These are phyloP conservation scores for Tolypocladium sp. DNA, from an alignment of 2,329 filamentous ascomycete species.

Conservation along the genomic window DNA sequence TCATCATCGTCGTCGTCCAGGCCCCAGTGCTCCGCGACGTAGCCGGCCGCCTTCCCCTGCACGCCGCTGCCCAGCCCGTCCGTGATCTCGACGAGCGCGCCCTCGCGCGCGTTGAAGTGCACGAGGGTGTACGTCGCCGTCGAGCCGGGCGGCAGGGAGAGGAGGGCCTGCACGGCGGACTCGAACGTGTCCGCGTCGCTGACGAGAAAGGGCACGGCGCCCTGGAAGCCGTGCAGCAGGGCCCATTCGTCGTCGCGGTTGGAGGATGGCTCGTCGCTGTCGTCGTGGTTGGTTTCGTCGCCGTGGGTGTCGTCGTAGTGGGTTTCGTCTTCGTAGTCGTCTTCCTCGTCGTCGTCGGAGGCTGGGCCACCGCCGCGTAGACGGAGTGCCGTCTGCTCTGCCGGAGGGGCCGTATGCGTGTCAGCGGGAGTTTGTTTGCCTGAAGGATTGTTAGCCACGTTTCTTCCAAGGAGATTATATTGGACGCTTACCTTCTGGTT, in stretches of 20 bases:
- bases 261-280: neutral
- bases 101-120: slow-evolving; percentile 3
- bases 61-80: neutral
- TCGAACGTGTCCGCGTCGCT: slow-evolving; percentile 10
- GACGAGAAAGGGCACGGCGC: slow-evolving; percentile 14
- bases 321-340: neutral
- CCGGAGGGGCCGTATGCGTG: neutral
- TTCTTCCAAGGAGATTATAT: neutral
- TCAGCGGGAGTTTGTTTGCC: neutral
- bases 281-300: neutral
- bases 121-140: slow-evolving; percentile 2
- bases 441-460: neutral
- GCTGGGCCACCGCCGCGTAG: neutral
- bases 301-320: neutral
- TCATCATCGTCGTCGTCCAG: neutral
- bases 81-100: neutral
- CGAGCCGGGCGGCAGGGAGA: slow-evolving; percentile 8
- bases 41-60: neutral
- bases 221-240: slow-evolving; percentile 21
- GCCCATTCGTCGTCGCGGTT: neutral
- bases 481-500: neutral
- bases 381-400: neutral
- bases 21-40: neutral
- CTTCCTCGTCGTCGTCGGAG: neutral
- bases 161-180: slow-evolving; percentile 12